These are phyloP conservation scores for Fusarium incarnatum DNA, from an alignment of 2,329 filamentous ascomycete species.

Conservation along the genomic window DNA sequence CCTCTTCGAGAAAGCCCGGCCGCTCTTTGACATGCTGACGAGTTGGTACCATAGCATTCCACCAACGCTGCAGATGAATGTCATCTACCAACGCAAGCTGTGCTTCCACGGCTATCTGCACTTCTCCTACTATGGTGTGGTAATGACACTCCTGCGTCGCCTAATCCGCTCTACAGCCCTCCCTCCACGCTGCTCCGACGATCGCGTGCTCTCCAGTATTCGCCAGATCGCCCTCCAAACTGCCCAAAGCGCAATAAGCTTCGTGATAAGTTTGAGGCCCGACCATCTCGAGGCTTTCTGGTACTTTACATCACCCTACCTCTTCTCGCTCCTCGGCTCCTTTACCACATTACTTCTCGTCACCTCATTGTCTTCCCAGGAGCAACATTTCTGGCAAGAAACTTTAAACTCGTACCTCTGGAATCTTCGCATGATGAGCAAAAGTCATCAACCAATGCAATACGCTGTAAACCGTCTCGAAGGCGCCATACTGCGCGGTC, in stretches of 20 bases:
- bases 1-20: slow-evolving; percentile 61
- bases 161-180: slow-evolving; percentile 54
- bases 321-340: slow-evolving; percentile 55
- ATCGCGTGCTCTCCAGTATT: slow-evolving; percentile 46
- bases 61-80: slow-evolving; percentile 58
- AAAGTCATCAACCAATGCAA: slow-evolving; percentile 52
- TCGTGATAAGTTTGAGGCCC: slow-evolving; percentile 50
- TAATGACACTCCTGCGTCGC: slow-evolving; percentile 59
- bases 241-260: slow-evolving; percentile 50
- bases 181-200: slow-evolving; percentile 47
- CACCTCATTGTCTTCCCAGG: slow-evolving; percentile 49
- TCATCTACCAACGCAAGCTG: slow-evolving; percentile 56
- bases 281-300: slow-evolving; percentile 57
- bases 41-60: slow-evolving; percentile 61
- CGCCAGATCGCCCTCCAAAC: slow-evolving; percentile 49
- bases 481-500: slow-evolving; percentile 52
- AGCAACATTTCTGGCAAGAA: slow-evolving; percentile 50
- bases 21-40: slow-evolving; percentile 60
- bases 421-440: slow-evolving; percentile 52
- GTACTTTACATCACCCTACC: slow-evolving; percentile 55
- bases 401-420: slow-evolving; percentile 52
- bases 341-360: slow-evolving; percentile 54
- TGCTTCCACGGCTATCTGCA: slow-evolving; percentile 56
- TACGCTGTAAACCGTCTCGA: slow-evolving; percentile 54
- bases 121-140: slow-evolving; percentile 60